Evolutionary conservation across 1,284 basidiomycete species (phyloP), one percentile per base, ranked within the genome.

Genomic region (Testicularia cyperi): DNA sequence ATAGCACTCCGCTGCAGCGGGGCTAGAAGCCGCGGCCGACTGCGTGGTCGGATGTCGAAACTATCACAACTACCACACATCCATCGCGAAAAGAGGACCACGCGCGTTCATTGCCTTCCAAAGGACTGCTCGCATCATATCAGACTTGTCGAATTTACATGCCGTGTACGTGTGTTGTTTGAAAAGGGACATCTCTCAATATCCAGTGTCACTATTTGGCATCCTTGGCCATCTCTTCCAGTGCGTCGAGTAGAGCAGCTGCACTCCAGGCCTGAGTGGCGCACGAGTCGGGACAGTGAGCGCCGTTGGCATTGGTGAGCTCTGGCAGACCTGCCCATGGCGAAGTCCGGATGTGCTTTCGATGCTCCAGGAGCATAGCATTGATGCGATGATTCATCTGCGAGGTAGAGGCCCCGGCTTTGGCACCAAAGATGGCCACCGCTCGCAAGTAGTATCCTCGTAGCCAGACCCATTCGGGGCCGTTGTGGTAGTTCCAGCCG

Each of bases 391-490:
- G 64, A 28, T 52, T 56, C 22, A 68, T 51, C 19, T 66, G 52
- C 4, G 46, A 38, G 25, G 47, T 37, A 16, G 61, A 36, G n/a
- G 39, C 45, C 30, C 54, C 61, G 2, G 44, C 54, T 32, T 58
- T 47, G 15, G 29, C 31, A 15, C 94, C 58, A 46, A 72, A 72
- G 36, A 66, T 49, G 30, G 62, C 44, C 13, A 90, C 94, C 0
- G 94, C 92, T 38, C 89, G 86, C 61, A 98, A 79, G 82, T 95
- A 97, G 80, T 91, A 97, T 9, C 94, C 94, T 38, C 90, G 80
- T 9, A 91, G 90, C 88, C 90, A 92, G 12, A 86, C 88, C 91
- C 90, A 95, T 77, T 92, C 89, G 5, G 87, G 87, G 22, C 88
- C 87, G 83, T 88, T 64, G 23, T 71, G 70, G 52, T 72, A 72